Base-by-base conservation (phyloP, 169 alveolate genomes). In the Cryptosporidium parvum region DNA sequence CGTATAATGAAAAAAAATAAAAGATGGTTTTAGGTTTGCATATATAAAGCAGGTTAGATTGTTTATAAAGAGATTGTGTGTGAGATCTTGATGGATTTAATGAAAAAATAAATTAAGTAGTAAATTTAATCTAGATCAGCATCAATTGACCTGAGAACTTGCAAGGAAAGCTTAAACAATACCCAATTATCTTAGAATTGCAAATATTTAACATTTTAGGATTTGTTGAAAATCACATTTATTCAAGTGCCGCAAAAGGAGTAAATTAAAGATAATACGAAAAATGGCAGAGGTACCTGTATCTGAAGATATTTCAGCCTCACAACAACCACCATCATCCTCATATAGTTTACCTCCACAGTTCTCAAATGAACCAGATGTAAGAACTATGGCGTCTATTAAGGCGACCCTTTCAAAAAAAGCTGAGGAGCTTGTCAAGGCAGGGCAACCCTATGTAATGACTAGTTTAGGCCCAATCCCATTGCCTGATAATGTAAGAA, bases 391-490 rank as follows among this genome's bases (percentile, higher is more conserved):
- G 89, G 89, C 89, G 16, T 80, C 89, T 45, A 80, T 80, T n/a
- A 80, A 80, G 23, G 89, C 89, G 42, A 80, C 89, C 3, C 89
- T 80, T n/a, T 80, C 89, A 12, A 80, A 80, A 29, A 80, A 80
- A 65, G 89, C 89, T 21, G 89, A 80, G 75, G 89, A 80, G 52
- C 70, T 80, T 21, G 89, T 80, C 18, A 80, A 80, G 67, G 89
- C 89, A 29, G 89, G 89, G n/a, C 89, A 80, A 9, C 95, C 96
- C 48, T 92, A 93, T 69, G 96, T 94, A 12, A 94, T 94, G 96
- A 94, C 96, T n/a, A 94, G 96, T 21, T 85, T 94, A 51, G 96
- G 96, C 0, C 96, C 96, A 16, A 92, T 94, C 51, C 96, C 96
- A 42, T 91, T 94, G 1, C 96, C 96, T 12, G 93, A 93, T 53